Base-by-base conservation (phyloP, 805 yeast species). In the Suhomyces vadensis region DNA sequence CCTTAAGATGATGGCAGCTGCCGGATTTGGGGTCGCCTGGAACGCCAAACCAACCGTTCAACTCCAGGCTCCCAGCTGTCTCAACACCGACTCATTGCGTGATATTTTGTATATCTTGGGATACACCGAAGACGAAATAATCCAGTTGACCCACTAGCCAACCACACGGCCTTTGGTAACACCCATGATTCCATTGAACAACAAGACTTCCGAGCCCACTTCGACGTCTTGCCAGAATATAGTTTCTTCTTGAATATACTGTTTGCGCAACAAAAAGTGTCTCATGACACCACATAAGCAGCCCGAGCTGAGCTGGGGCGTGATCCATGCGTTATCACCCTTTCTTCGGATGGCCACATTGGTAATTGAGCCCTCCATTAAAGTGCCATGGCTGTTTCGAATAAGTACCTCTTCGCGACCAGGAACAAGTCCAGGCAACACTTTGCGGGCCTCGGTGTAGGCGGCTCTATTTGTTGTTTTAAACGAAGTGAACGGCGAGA, bases 11-110 rank as follows among this genome's bases (percentile, higher is more conserved):
- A 94, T 94, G 98, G 77, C 71, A 2, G 79, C 67, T 10, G 97
- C 96, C 2, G 98, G 98, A 0, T 86, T 81, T 61, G 99, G 99
- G 16, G 74, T 94, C 42, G 99, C 99, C 0, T 94, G 97, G 95
- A 87, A 89, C 61, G 99, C 98, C 16, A 94, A 94, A 63, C 97
- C 98, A 17, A 82, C 76, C 51, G 99, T 94, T 2, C 97, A 90
- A 63, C 61, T 67, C 46, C 69, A 73, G 52, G 98, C 99, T 0
- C 97, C 97, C 14, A 75, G 87, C 35, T 76, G 86, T 48, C 72
- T 94, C 50, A 94, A 94, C 61, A 73, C 92, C 0, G 69, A 74
- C n/a, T 73, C 85, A 4, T 74, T 94, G 61, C 71, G 72, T 48
- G 97, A 92, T 62, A 74, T 86, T 2, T 74, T 89, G 55, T 91